Evolutionary conservation across 345 rosid species (phyloP), one percentile per base, ranked within the genome.

Genomic region (Moringa oleifera): DNA sequence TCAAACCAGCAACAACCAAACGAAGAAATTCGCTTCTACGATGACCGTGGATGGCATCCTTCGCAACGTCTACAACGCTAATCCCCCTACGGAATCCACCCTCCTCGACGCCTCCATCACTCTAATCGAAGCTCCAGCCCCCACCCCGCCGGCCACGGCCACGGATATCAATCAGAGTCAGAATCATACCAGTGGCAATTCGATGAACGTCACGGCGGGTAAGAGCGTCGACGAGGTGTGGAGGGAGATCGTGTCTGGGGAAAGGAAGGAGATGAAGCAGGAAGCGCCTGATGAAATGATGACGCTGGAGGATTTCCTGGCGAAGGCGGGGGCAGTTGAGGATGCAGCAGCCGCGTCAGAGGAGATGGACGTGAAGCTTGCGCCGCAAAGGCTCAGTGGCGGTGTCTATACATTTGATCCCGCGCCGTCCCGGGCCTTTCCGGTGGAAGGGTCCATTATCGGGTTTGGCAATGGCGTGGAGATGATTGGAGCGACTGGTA

Each of bases 291-390:
- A 85, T 25, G 90, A 86, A 65, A 72, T 90, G 89, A 87, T 88
- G 83, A 94, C 99, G 58, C 78, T 94, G 58, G 99, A 94, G 72
- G 96, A 94, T 69, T 94, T 94, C 61, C 76, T 94, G 65, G 93
- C 81, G 1, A 83, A 73, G 80, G 89, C 88, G 4, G 86, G 81
- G 0, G 96, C 83, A 7, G 78, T 81, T 61, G 75, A 74, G 41
- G 82, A 53, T 0, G 74, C 51, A 17, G 73, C 61, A 21, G 66
- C 28, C 20, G n/a, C 59, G 52, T 59, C 58, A 1, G 76, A 47
- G 24, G 85, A 70, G 62, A 62, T 46, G 61, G 77, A 68, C 62
- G 72, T 67, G 21, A 67, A 68, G 83, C 59, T 81, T 63, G 73
- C 52, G 55, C 66, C 76, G 17, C 79, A 71, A 71, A 65, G 79